Base-by-base conservation (phyloP, 352 stramenopile species). In the Phytophthora constricta region DNA sequence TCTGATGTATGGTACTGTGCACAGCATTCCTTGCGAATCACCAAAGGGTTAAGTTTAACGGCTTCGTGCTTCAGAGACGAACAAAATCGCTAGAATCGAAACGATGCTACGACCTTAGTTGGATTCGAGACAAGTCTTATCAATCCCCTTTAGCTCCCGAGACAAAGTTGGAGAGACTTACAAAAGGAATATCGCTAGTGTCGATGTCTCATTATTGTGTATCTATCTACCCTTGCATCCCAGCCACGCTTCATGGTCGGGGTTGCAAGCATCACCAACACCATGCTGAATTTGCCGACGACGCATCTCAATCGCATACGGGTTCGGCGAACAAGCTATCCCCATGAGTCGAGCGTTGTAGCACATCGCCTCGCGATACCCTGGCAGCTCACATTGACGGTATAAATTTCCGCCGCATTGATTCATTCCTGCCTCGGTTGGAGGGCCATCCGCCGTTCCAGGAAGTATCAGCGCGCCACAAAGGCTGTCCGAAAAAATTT, bases 301-400 rank as follows among this genome's bases (percentile, higher is more conserved):
- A 1, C 53, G 27, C 55, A 74, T 64, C 33, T 73, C 48, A 22
- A 77, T 73, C 17, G 51, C 49, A 22, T 51, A 67, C 10, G 58
- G 49, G 27, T 68, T 67, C 8, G 37, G 5, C 10, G 57, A 54
- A 31, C 69, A 77, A 4, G 47, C 22, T 17, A 74, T 68, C 4
- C n/a, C 70, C 70, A 77, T 77, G 26, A 72, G 31, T 2, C 69
- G 41, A 11, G 54, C 53, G 27, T 66, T 64, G 51, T 74, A 77
- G 49, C 62, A 64, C 62, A 70, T 70, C 39, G 53, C 62, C 14
- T 59, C 47, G 2, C 20, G 13, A 25, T 62, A 57, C 0, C 56
- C 55, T 20, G 48, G 27, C 5, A 48, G n/a, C 0, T 45, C 4
- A 46, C 58, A 73, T 45, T 58, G 39, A 16, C 53, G 53, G 46